A percentile compares a stretch with the other conserved stretches of the same genome.
Evolutionary conservation across 1,139 yeast genomes (phyloP).

Genomic region (Debaryomyces sp.): DNA sequence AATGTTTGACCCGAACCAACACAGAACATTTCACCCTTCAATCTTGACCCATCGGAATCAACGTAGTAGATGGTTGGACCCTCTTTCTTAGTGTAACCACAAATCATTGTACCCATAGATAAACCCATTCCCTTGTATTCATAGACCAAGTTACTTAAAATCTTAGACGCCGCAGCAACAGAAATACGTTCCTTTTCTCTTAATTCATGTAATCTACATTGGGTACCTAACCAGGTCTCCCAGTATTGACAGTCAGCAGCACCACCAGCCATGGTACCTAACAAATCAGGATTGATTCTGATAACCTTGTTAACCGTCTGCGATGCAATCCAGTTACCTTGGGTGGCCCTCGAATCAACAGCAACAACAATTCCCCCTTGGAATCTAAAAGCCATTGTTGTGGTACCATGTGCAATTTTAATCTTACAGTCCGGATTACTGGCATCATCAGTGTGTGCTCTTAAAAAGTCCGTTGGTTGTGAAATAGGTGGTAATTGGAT

Average conservation of each 20-base stretch:
- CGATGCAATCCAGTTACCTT: constrained; percentile 97
- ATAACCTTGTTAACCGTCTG: constrained; percentile 97
- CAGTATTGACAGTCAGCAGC: constrained; percentile 99
- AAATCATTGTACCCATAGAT: constrained; percentile 98
- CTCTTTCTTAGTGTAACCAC: constrained; percentile 94
- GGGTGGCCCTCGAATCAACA: constrained; percentile 98
- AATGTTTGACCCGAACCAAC: constrained; percentile 99
- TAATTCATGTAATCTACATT: constrained; percentile 92
- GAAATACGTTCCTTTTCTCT: constrained; percentile 93
- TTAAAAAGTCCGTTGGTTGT: constrained; percentile 88
- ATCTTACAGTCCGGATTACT: constrained; percentile 91
- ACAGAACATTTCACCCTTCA: constrained; percentile 93
- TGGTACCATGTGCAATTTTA: constrained; percentile 98
- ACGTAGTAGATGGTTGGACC: constrained; percentile 96
- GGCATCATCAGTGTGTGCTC: constrained; percentile 98
- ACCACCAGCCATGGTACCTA: constrained; percentile 99
- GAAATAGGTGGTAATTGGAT: constrained; percentile 81
- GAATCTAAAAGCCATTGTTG: constrained; percentile 94
- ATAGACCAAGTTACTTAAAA: constrained; percentile 86
- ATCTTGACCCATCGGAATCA: constrained; percentile 95
- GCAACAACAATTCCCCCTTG: constrained; percentile 96
- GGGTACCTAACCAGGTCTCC: constrained; percentile 99
- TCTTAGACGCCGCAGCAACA: constrained; percentile 96
- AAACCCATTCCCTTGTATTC: constrained; percentile 98
- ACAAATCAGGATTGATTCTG: constrained; percentile 89